Conservation (phyloP, 441 rosid species). For the Populus trichocarpa region DNA sequence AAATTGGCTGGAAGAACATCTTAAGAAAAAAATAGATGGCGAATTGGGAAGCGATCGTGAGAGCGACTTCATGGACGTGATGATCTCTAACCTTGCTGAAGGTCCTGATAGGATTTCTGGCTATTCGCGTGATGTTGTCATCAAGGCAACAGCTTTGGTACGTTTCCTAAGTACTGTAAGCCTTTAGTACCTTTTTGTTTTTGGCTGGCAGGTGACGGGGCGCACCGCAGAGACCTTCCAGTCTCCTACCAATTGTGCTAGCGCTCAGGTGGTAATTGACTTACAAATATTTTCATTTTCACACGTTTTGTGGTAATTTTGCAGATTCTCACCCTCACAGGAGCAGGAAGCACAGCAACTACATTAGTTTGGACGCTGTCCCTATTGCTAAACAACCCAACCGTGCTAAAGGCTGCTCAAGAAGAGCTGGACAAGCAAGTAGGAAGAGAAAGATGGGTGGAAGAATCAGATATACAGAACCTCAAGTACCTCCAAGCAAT, state of each 20-base stretch:
- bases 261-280: neutral
- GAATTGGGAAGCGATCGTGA: neutral
- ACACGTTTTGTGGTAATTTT: neutral
- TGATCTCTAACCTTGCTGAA: conserved; percentile 37
- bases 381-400: conserved; percentile 28
- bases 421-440: conserved; percentile 44
- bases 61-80: conserved; percentile 45
- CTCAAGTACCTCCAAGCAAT: conserved; percentile 45
- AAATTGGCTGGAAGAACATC: conserved; percentile 50
- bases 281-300: too few species aligned
- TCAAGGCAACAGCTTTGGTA: conserved; percentile 67
- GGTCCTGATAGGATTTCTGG: conserved; percentile 31
- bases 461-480: conserved; percentile 41
- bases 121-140: conserved; percentile 32
- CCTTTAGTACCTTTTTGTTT: neutral
- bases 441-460: conserved; percentile 36
- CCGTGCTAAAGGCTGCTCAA: conserved; percentile 31
- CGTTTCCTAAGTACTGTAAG: neutral
- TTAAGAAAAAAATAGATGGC: conserved; percentile 10
- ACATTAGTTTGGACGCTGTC: conserved; percentile 35
- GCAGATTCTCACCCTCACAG: neutral
- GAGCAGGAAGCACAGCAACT: neutral
- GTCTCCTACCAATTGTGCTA: neutral
- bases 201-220: too few species aligned
- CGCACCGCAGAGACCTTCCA: neutral